Evolutionary conservation across 805 yeast genomes (phyloP), one percentile per base, ranked within the genome.

Genomic region (Zygoascus flipseniorum): DNA sequence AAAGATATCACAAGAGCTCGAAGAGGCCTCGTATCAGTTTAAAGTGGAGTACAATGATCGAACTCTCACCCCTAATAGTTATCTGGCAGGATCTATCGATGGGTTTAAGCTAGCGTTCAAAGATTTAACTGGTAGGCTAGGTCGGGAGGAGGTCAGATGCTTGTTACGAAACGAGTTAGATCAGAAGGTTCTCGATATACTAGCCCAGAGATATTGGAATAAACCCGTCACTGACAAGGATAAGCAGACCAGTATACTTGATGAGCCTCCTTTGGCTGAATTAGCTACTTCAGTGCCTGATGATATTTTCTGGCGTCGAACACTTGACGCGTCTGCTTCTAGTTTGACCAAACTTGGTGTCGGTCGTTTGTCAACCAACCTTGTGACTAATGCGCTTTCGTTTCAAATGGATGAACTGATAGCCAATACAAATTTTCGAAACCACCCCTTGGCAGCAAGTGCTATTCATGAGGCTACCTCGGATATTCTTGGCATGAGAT

Each of bases 31-130:
- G 1, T 93, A 93, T 66, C 82, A 85, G 65, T 93, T 89, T 72
- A 93, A 93, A 67, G 99, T 93, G 23, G 97, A 93, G 68, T 93
- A 89, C 70, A 93, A 93, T 65, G 99, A 93, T 69, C 80, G 97
- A 52, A 87, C 85, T 37, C 75, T 93, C 58, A 93, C 99, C 0
- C 96, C 98, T 14, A 93, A 89, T 63, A 88, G 95, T 54, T 93
- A 93, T 65, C 76, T 93, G 60, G 96, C 97, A 20, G 92, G 87
- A 64, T 88, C 93, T 53, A 80, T 93, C 35, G 99, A 93, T 68
- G 73, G 86, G 49, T 76, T 95, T 64, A 93, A 93, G 67, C 75
- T 86, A 42, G 84, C 89, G 0, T 83, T 92, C 55, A 92, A 93
- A 66, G 97, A 92, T 57, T 78, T 95, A 60, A 84, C 90, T 61